phyloP scores from a whole-genome alignment of 75 land plant species.

The Chamaecyparis obtusa region DNA sequence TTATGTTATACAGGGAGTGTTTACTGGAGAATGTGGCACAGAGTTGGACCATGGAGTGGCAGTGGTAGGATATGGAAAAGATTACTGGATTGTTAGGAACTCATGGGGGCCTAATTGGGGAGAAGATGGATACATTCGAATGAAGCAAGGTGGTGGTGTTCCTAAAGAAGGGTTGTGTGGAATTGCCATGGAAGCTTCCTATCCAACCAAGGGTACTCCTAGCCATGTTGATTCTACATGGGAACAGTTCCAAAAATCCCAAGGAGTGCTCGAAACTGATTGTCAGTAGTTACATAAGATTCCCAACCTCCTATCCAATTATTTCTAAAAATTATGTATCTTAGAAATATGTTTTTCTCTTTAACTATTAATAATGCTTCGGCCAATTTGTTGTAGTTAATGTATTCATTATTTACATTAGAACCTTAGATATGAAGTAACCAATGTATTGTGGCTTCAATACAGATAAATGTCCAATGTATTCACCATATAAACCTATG shows the following conservation, averaged over 20 bases:
- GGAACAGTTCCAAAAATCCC: background rate
- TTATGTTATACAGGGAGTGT: constrained; percentile 37
- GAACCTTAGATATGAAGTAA: too few species aligned
- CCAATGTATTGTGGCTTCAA: too few species aligned
- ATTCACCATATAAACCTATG: too few species aligned
- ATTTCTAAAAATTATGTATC: too few species aligned
- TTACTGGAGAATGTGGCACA: constrained; percentile 35
- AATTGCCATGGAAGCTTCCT: constrained; percentile 10
- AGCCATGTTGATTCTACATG: background rate
- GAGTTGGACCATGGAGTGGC: constrained; percentile 31
- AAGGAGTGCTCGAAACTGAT: background rate
- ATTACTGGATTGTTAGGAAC: constrained; percentile 37
- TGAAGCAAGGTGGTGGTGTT: background rate
- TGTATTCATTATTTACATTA: too few species aligned
- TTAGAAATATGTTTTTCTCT: too few species aligned
- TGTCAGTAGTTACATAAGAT: background rate
- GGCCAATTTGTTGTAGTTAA: too few species aligned
- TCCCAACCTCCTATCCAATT: too few species aligned
- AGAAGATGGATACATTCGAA: constrained; percentile 15
- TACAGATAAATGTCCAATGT: too few species aligned
- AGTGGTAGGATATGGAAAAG: constrained; percentile 23
- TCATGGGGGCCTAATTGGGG: constrained; percentile 35
- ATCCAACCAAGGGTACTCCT: background rate
- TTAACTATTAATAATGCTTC: too few species aligned
- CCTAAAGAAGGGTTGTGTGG: constrained; percentile 4